Conservation (phyloP, 2,329 filamentous ascomycete genomes). For the Samsoniella hepiali region DNA sequence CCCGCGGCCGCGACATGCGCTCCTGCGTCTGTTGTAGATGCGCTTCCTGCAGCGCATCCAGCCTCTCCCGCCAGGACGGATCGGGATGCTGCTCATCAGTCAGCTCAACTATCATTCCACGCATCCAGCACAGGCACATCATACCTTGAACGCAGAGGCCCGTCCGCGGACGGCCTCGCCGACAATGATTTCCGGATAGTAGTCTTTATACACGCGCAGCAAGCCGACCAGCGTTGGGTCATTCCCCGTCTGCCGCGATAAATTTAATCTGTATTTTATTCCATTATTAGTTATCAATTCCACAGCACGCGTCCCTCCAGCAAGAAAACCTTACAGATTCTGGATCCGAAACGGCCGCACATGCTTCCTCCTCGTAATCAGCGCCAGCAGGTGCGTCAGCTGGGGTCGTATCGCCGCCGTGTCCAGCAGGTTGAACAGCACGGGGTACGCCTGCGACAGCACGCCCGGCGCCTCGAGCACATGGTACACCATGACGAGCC, state of each 20-base stretch:
- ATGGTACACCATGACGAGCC: conserved; percentile 75
- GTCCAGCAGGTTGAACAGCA: conserved; percentile 78
- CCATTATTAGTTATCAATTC: conserved; percentile 7
- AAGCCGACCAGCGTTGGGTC: conserved; percentile 73
- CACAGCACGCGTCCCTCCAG: not conserved
- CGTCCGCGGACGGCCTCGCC: conserved; percentile 62
- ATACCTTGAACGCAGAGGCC: conserved; percentile 59
- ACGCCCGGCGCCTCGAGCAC: conserved; percentile 60
- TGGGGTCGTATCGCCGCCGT: conserved; percentile 68
- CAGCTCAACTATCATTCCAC: not conserved
- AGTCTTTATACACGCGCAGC: conserved; percentile 82
- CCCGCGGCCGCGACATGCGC: conserved; percentile 32
- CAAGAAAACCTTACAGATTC: conserved; percentile 52
- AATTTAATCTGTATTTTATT: conserved; percentile 44
- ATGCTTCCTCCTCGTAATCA: conserved; percentile 77
- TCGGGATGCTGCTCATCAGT: conserved; percentile 61
- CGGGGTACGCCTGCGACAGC: conserved; percentile 67
- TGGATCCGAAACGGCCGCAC: conserved; percentile 83
- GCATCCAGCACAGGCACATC: not conserved
- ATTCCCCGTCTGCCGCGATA: conserved; percentile 61
- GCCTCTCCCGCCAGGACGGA: conserved; percentile 65
- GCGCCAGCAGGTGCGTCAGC: conserved; percentile 73
- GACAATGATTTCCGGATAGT: conserved; percentile 84
- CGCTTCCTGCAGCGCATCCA: conserved; percentile 63
- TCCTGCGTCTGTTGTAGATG: conserved; percentile 48